These are phyloP conservation scores for Rubus idaeus DNA, from an alignment of 306 rosid species.

Conservation along the genomic window DNA sequence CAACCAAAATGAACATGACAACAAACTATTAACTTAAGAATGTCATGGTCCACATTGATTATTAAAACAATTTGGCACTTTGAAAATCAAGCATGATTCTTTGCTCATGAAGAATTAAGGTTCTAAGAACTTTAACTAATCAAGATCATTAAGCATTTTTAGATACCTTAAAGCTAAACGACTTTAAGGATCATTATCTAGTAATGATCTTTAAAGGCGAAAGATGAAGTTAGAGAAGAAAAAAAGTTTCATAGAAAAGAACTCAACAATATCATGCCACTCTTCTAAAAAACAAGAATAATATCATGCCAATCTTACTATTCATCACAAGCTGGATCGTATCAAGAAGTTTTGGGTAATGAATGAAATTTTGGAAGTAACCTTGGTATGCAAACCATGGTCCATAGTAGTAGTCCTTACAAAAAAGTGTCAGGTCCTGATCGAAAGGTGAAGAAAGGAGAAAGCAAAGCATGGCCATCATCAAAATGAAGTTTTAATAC, in stretches of 20 bases:
- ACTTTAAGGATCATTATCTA: conserved; percentile 5
- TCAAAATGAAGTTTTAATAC: not conserved
- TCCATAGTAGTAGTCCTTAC: not conserved
- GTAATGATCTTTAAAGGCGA: not conserved
- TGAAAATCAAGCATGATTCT: conserved; percentile 4
- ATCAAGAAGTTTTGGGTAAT: not conserved
- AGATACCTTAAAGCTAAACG: conserved; percentile 39
- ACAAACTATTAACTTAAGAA: not conserved
- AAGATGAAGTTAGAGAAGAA: not conserved
- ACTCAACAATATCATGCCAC: not conserved
- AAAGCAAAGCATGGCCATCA: not conserved
- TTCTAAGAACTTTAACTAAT: not conserved
- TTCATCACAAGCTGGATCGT: not conserved
- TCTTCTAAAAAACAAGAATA: too few species aligned
- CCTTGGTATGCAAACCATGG: too few species aligned
- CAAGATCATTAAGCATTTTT: conserved; percentile 20
- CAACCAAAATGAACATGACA: not conserved
- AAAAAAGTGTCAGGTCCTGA: not conserved
- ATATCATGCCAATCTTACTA: not conserved
- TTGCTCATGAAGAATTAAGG: too few species aligned
- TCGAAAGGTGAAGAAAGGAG: not conserved
- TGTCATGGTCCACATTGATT: not conserved
- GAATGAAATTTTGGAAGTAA: not conserved
- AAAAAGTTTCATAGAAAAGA: not conserved
- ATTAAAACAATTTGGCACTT: not conserved